A percentile compares a stretch with the other conserved stretches of the same genome.
phyloP scores from a whole-genome alignment of 352 stramenopile genomes.

The Phytophthora sansomeana region DNA sequence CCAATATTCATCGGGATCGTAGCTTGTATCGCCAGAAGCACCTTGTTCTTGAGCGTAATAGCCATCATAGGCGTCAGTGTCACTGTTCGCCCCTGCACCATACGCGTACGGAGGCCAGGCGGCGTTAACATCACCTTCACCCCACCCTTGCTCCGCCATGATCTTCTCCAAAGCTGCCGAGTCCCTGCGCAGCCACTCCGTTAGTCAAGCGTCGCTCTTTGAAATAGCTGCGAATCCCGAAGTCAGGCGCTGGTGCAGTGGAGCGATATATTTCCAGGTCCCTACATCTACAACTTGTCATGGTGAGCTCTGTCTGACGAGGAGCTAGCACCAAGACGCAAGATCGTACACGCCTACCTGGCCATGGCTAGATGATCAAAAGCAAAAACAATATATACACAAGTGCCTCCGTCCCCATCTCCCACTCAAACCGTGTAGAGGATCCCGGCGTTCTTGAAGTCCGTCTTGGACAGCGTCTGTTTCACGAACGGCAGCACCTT shows the following conservation, averaged over 20 bases:
- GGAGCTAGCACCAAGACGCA: background rate
- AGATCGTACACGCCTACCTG: background rate
- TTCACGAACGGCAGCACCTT: slow-evolving; percentile 62
- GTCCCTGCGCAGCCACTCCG: too few species aligned
- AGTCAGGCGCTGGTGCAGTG: slow-evolving; percentile 1
- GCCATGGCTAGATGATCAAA: slow-evolving; percentile 4
- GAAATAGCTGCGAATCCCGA: background rate
- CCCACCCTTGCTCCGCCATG: slow-evolving; percentile 27
- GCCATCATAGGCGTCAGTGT: too few species aligned
- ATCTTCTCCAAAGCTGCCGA: background rate
- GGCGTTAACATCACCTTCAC: background rate
- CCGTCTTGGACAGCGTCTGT: slow-evolving; percentile 56
- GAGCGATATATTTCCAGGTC: slow-evolving; percentile 24
- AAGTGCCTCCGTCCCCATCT: slow-evolving; percentile 3
- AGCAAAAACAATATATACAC: slow-evolving; percentile 11
- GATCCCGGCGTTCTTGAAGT: slow-evolving; percentile 47
- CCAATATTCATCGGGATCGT: slow-evolving; percentile 52
- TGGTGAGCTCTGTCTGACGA: slow-evolving; percentile 6
- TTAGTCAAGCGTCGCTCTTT: slow-evolving; percentile 25
- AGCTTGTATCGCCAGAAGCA: background rate
- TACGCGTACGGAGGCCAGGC: background rate
- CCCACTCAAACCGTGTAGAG: slow-evolving; percentile 28
- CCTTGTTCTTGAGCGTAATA: slow-evolving; percentile 7
- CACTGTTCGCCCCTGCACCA: background rate
- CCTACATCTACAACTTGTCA: too few species aligned